Evolutionary conservation across 306 rosid genomes (phyloP), one percentile per base, ranked within the genome.

Genomic region (Potentilla sterilis): DNA sequence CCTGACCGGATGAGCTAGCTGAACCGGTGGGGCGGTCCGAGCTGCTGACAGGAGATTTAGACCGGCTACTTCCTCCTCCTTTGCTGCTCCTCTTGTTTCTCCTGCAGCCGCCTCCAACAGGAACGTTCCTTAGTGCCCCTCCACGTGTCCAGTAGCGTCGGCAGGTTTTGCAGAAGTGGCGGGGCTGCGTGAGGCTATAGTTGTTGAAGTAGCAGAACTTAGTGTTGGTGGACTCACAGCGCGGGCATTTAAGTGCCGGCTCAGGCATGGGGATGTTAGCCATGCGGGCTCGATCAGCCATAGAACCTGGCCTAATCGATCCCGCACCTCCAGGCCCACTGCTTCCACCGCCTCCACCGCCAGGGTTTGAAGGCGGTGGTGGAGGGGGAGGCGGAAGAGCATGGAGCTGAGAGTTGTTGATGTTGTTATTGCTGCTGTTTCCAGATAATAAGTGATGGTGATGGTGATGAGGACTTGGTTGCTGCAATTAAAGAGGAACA

Each of bases 81-180:
- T 89, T 89, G 83, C 85, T 89, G 83, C 85, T 87, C 22, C 90
- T 85, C 71, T 86, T 91, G 89, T 91, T 94, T 70, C 98, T 83
- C 51, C 98, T 78, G 78, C 95, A 94, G 58, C 98, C 97, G 0
- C 98, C 98, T 0, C 97, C 98, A 0, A 94, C 98, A 0, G 98
- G 97, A 3, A 94, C 98, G 8, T 75, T 94, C 14, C 98, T 49
- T 16, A 88, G 80, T 7, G 97, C 87, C 0, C 98, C 98, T 0
- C 97, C 97, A 16, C 93, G 62, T 0, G 98, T 94, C 98, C 98
- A 94, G 82, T 94, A 94, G 83, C 98, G 81, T 70, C 92, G 75
- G 49, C 98, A 91, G 16, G 97, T 82, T 89, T 94, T 94, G 88
- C 98, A 94, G 64, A 94, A 94, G 88, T 94, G 98, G 55, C 97